Evolutionary conservation across 768 basidiomycete species (phyloP), one percentile per base, ranked within the genome.

Genomic region (Leucosporidium creatinivorum): DNA sequence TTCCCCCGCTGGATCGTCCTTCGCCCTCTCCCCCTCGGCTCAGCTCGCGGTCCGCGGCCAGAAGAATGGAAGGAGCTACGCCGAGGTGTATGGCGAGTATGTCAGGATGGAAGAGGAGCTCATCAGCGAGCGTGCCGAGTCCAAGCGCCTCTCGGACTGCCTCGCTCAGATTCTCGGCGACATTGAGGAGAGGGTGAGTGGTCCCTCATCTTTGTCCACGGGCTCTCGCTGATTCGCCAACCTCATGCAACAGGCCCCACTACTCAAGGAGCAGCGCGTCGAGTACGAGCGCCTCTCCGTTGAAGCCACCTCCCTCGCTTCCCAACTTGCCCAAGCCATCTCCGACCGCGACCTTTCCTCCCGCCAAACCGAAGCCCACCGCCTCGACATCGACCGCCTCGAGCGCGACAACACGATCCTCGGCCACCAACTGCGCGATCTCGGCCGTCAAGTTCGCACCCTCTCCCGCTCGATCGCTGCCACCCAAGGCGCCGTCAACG

Each of bases 81-180:
- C 94, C 0, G 89, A 96, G 75, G 87, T 98, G 26, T 97, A 96
- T 77, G 84, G 89, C 21, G 91, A 96, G 75, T 91, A 91, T 72
- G 86, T 94, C 47, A 84, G 85, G 62, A 83, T 93, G 50, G 88
- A 96, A 77, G 89, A 89, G 30, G 89, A 92, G 36, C 86, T 86
- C 63, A 83, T 85, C 25, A 83, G 82, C 77, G 90, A 91, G 78
- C 86, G 84, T 61, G 82, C 85, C 7, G 93, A 98, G 79, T 89
- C 87, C 66, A 86, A 86, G 69, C 85, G 89, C 57, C 87, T 98
- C 84, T 88, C 90, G 58, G 84, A 86, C 33, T 87, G 89, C 0
- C 81, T 97, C 58, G 81, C 86, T 19, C 83, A 86, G 51, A 86
- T 97, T 26, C 82, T 94, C 5, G 85, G 86, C 68, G 90, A 97